Percentiles rank a stretch among this genome's conserved stretches.
Evolutionary conservation across 306 rosid genomes (phyloP).

Genomic region (Quercus parvula): DNA sequence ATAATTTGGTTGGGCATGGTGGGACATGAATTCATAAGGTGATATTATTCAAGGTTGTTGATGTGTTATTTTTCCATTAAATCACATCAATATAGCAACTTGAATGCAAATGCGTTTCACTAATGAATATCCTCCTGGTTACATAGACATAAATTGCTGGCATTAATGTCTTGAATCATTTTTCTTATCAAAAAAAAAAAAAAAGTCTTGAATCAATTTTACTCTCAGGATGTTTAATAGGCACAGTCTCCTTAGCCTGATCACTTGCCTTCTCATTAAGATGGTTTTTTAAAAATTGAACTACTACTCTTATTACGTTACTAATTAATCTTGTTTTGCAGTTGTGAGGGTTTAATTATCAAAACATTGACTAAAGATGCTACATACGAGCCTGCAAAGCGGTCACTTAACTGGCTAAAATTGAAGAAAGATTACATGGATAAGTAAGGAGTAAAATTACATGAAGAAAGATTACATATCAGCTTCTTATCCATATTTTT

Average conservation of each 20-base stretch:
- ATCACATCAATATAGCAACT: background rate
- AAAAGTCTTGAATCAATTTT: background rate
- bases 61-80: background rate
- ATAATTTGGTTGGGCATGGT: slow-evolving; percentile 15
- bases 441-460: slow-evolving; percentile 36
- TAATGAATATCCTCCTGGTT: background rate
- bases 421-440: slow-evolving; percentile 93
- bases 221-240: slow-evolving; percentile 1
- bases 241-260: background rate
- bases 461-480: background rate
- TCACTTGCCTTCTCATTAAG: background rate
- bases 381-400: slow-evolving; percentile 88
- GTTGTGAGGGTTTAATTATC: slow-evolving; percentile 88
- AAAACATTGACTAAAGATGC: slow-evolving; percentile 83
- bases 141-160: background rate
- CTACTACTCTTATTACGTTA: background rate
- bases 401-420: slow-evolving; percentile 91
- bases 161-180: slow-evolving; percentile 6
- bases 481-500: slow-evolving; percentile 5
- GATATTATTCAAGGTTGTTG: background rate
- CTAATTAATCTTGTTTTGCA: slow-evolving; percentile 38
- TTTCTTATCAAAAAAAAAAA: background rate
- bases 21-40: slow-evolving; percentile 8
- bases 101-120: background rate
- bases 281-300: background rate